Conservation (phyloP, 2,329 filamentous ascomycete genomes). For the Gnomoniopsis sp. region DNA sequence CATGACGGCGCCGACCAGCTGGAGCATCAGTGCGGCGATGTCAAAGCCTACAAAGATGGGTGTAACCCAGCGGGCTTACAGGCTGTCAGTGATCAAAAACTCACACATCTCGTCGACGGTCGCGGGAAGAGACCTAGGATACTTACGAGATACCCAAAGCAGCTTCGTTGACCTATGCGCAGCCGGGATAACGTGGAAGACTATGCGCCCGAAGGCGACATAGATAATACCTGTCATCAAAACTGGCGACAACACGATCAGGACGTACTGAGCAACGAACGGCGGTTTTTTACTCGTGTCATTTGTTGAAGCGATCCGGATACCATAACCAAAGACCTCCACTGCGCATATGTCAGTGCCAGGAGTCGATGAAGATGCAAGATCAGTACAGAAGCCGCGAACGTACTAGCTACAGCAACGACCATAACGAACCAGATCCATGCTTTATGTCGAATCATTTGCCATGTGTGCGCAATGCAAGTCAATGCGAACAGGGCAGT, state of each 20-base stretch:
- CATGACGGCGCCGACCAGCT: slow-evolving; percentile 36
- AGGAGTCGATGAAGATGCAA: not conserved
- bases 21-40: slow-evolving; percentile 34
- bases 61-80: slow-evolving; percentile 30
- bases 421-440: slow-evolving; percentile 30
- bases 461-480: slow-evolving; percentile 22
- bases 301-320: slow-evolving; percentile 27
- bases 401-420: slow-evolving; percentile 25
- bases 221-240: slow-evolving; percentile 38
- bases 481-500: slow-evolving; percentile 25
- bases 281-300: slow-evolving; percentile 23
- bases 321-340: slow-evolving; percentile 35
- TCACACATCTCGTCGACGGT: slow-evolving; percentile 23
- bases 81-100: slow-evolving; percentile 22
- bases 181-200: slow-evolving; percentile 34
- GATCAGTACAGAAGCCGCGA: not conserved
- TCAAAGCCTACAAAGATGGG: slow-evolving; percentile 40
- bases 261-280: slow-evolving; percentile 34
- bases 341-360: slow-evolving; percentile 22
- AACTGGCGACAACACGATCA: slow-evolving; percentile 35
- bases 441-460: slow-evolving; percentile 25
- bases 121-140: not conserved
- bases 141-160: slow-evolving; percentile 33
- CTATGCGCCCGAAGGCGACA: slow-evolving; percentile 35
- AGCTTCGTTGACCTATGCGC: slow-evolving; percentile 29